Conservation (phyloP, 345 rosid species). For the Cochlearia excelsa region DNA sequence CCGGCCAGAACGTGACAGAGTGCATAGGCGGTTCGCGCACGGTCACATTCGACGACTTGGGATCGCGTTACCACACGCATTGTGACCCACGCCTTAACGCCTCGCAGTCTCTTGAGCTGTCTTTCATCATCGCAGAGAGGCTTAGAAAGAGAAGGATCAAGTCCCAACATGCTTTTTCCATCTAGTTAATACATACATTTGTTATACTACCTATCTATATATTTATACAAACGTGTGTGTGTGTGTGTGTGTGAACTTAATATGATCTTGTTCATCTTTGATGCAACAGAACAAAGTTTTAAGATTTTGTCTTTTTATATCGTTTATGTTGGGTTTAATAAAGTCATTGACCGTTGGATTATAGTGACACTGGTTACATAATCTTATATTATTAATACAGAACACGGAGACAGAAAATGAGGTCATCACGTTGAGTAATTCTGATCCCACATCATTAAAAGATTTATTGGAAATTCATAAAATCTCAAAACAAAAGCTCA, state of each 20-base stretch:
- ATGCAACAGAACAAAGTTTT: constrained; percentile 12
- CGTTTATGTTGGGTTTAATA: constrained; percentile 3
- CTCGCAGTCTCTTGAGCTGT: not conserved
- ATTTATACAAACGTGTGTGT: constrained; percentile 15
- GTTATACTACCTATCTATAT: not conserved
- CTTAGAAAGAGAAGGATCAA: constrained; percentile 45
- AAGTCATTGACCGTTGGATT: constrained; percentile 3
- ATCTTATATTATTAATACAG: no score
- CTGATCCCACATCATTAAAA: no score
- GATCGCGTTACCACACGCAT: constrained; percentile 53
- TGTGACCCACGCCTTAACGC: constrained; percentile 9
- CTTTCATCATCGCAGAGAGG: not conserved
- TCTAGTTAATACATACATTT: constrained; percentile 8
- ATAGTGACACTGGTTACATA: not conserved
- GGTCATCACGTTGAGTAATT: no score
- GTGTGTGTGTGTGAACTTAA: constrained; percentile 25
- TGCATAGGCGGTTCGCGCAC: not conserved
- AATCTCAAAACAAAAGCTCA: no score
- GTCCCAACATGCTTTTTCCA: constrained; percentile 41
- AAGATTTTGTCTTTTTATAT: constrained; percentile 10
- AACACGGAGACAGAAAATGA: no score
- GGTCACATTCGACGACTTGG: not conserved
- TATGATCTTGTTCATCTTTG: constrained; percentile 17
- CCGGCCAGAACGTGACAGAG: not conserved
- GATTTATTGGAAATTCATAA: no score